Conservation (phyloP, 225 moss, liverwort and hornwort species). For the Straminergon stramineum region DNA sequence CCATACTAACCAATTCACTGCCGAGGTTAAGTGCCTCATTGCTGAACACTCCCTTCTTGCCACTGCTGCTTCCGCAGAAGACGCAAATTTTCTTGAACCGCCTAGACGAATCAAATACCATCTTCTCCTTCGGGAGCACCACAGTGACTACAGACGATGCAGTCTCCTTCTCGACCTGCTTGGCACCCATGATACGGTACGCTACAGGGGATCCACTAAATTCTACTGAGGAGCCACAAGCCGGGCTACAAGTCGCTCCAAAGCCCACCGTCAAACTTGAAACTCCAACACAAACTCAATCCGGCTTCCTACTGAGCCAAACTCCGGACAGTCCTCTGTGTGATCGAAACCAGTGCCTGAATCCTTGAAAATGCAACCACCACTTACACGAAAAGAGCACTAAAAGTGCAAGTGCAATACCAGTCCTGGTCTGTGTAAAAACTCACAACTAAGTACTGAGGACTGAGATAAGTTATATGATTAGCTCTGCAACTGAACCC, state of each 20-base stretch:
- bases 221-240: not conserved
- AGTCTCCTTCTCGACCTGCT: conserved; percentile 20
- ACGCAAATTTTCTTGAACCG: conserved; percentile 39
- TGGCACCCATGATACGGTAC: conserved; percentile 6
- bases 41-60: conserved; percentile 37
- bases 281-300: not conserved
- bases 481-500: not conserved
- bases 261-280: too few species aligned
- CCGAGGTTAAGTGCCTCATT: conserved; percentile 37
- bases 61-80: conserved; percentile 45
- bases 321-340: too few species aligned
- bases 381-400: not conserved
- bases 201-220: not conserved
- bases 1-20: conserved; percentile 19
- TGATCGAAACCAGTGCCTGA: not conserved
- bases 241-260: not conserved
- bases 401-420: not conserved
- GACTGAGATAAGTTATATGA: not conserved
- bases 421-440: not conserved
- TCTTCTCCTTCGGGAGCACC: not conserved
- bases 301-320: not conserved
- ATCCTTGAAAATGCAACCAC: not conserved
- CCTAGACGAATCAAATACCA: not conserved
- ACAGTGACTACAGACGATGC: not conserved
- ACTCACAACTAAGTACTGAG: not conserved